Base-by-base conservation (phyloP, 352 stramenopile species). In the Phytophthora lateralis region DNA sequence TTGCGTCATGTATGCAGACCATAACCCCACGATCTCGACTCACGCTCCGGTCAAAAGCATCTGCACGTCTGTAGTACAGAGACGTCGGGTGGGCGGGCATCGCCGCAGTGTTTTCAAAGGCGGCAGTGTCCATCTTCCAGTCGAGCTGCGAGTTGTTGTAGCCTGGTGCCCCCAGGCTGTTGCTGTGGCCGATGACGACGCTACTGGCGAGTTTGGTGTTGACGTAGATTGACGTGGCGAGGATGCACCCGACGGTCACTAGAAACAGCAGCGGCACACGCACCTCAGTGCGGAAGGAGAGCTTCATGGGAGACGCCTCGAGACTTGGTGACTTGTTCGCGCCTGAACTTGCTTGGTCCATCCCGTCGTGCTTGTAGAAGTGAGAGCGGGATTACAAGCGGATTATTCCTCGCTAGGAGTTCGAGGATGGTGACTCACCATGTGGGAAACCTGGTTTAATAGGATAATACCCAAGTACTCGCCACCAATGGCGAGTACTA, bases 1-100 rank as follows among this genome's bases (percentile, higher is more conserved):
- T 60, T 0, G 44, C 55, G 29, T 77, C 60, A 27, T 77, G 71
- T 7, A 82, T 47, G 43, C 55, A 70, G 4, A 80, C 47, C 41
- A 69, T 60, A 24, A 53, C 29, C 6, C 46, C 61, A 14, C 47
- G 61, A 3, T 64, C 61, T 12, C 61, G 44, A 26, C 34, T 45
- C 8, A 70, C 65, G 12, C 48, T 62, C 24, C 29, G 30, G 39
- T 73, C 65, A n/a, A 73, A 73, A 6, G 6, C 30, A 6, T 43
- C 18, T 14, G 45, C 39, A 9, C 63, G 63, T 3, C 44, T 47
- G 43, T 66, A 65, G 38, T 52, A 53, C 2, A 43, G 9, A 7
- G 62, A 70, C 9, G 11, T 58, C 7, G 41, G 63, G 15, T 71
- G 49, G 1, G 24, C 20, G 17, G 43, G 6, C 11, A 18, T 66